These are phyloP conservation scores for Papiliotrema terrestris DNA, from an alignment of 1,284 basidiomycete genomes.

Conservation along the genomic window DNA sequence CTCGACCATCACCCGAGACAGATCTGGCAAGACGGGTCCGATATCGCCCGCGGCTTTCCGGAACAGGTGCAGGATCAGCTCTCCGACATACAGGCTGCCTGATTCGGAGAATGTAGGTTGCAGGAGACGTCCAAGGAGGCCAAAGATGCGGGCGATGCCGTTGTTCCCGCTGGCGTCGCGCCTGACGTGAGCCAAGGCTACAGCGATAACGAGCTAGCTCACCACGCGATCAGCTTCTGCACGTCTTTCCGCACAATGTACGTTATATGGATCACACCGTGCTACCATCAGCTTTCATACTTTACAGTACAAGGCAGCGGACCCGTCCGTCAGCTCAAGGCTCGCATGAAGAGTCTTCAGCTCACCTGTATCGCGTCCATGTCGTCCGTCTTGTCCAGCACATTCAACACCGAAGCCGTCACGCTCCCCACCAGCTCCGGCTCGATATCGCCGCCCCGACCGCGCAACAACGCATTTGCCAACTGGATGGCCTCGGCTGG, in stretches of 20 bases:
- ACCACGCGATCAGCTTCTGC: slow-evolving; percentile 71
- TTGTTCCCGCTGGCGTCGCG: slow-evolving; percentile 61
- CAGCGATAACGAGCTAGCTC: slow-evolving; percentile 4
- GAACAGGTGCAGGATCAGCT: slow-evolving; percentile 88
- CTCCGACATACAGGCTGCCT: slow-evolving; percentile 86
- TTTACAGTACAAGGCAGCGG: no score
- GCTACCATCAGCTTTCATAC: slow-evolving; percentile 60
- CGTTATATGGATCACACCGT: slow-evolving; percentile 77
- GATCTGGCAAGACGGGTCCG: slow-evolving; percentile 67
- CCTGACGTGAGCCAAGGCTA: slow-evolving; percentile 22
- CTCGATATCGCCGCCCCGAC: slow-evolving; percentile 63
- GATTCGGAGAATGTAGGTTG: slow-evolving; percentile 63
- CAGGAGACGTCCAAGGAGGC: slow-evolving; percentile 70
- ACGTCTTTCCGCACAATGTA: slow-evolving; percentile 82
- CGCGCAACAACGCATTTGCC: slow-evolving; percentile 64
- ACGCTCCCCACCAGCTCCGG: slow-evolving; percentile 70
- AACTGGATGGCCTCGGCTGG: slow-evolving; percentile 74
- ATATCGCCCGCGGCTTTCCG: slow-evolving; percentile 69
- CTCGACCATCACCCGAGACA: slow-evolving; percentile 75
- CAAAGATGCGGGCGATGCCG: slow-evolving; percentile 70
- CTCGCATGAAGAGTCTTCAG: no score
- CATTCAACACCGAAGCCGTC: slow-evolving; percentile 69
- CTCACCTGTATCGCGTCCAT: slow-evolving; percentile 76
- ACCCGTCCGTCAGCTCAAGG: neutral
- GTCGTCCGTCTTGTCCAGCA: slow-evolving; percentile 66